Conservation (phyloP, 768 basidiomycete genomes). For the Ramaria sp. region DNA sequence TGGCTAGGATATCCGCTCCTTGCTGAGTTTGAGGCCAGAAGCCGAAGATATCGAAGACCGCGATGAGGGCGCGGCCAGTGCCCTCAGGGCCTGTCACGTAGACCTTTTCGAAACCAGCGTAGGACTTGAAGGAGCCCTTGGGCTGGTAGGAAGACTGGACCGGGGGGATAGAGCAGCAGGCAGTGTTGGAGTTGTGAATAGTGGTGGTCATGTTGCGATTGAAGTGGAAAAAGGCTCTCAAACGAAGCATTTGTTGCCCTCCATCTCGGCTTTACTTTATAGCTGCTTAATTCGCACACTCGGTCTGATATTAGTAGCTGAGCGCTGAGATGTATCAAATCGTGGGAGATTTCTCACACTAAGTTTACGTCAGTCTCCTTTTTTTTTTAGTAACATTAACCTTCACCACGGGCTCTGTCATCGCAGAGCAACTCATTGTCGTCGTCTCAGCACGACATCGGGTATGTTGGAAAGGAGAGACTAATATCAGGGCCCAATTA, state of each 20-base stretch:
- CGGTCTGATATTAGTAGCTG: neutral
- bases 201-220: slow-evolving; percentile 24
- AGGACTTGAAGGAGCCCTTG: slow-evolving; percentile 36
- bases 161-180: slow-evolving; percentile 47
- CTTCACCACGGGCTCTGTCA: slow-evolving; percentile 1
- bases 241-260: too few relatives aligned
- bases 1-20: slow-evolving; percentile 53
- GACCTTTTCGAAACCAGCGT: slow-evolving; percentile 35
- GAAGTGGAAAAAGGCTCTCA: slow-evolving; percentile 26
- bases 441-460: neutral
- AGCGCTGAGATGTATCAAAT: too few relatives aligned
- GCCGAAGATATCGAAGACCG: slow-evolving; percentile 57
- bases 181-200: slow-evolving; percentile 24
- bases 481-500: neutral
- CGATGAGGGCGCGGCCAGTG: slow-evolving; percentile 42
- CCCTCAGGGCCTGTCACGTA: slow-evolving; percentile 28
- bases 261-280: too few relatives aligned
- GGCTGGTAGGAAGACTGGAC: slow-evolving; percentile 42
- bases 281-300: too few relatives aligned
- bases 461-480: slow-evolving; percentile 5
- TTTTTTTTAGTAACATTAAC: neutral
- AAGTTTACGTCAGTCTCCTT: too few relatives aligned
- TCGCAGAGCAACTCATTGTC: slow-evolving; percentile 3
- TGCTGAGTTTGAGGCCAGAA: slow-evolving; percentile 56
- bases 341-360: neutral